Evolutionary conservation across 179 eudicot species (phyloP), one percentile per base, ranked within the genome.

Genomic region (Silene vulgaris): DNA sequence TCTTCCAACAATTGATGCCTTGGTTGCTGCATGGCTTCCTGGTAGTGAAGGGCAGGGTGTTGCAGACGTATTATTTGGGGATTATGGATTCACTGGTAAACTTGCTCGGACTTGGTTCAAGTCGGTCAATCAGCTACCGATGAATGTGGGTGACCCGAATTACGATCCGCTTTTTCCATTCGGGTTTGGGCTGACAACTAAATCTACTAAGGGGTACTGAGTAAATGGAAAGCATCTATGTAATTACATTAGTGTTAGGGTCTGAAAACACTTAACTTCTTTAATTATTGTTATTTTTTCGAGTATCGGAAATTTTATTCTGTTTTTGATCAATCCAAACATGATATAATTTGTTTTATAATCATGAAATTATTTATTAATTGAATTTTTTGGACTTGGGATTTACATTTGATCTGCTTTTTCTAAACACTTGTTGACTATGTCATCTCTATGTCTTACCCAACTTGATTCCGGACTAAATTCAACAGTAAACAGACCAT

Each of bases 21-120:
- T 83, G 80, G 88, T 85, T 67, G 88, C 88, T 35, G 88, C 88
- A n/a, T 85, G 88, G 86, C 82, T 85, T 21, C 88, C 88, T 0
- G 88, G 88, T 28, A 74, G 76, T 19, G 85, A 85, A 79, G 88
- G 88, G 0, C 86, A 85, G 19, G 88, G 88, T 35, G 84, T 84
- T 2, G 84, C 80, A 52, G 84, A 84, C 37, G 20, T 71, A 26
- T 65, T 84, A 57, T 84, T 84, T 75, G 88, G 88, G 60, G 86
- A 85, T 70, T 85, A 71, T 66, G 82, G 85, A 8, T 85, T 85
- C 21, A 85, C 83, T 9, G 86, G 88, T 45, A 85, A 85, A 80
- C 82, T 85, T 6, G 85, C 88, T 1, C 81, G 86, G 14, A 85
- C 85, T 20, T 83, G 88, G 88, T 83, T 85, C 75, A 85, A 83